Conservation (phyloP, 129 eudicot genomes). For the Chrysanthemum seticuspe region DNA sequence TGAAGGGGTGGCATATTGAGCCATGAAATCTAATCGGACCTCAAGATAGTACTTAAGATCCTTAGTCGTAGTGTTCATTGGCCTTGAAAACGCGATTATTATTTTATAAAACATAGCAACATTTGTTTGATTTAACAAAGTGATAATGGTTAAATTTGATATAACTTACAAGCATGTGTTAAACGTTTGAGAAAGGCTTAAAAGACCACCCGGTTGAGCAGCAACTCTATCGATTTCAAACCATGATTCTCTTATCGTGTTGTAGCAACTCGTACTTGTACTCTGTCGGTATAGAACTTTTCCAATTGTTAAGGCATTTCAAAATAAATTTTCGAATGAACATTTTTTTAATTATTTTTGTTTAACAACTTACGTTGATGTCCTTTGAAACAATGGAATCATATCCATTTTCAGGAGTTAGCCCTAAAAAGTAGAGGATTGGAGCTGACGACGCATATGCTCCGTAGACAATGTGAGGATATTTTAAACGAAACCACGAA, state of each 20-base stretch:
- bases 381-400: constrained; percentile 24
- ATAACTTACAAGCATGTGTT: constrained; percentile 41
- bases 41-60: constrained; percentile 17
- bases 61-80: constrained; percentile 26
- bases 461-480: constrained; percentile 34
- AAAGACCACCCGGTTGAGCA: constrained; percentile 35
- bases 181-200: constrained; percentile 34
- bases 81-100: constrained; percentile 13
- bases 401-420: constrained; percentile 36
- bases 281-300: constrained; percentile 16
- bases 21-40: not conserved
- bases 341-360: too few species aligned
- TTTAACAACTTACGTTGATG: constrained; percentile 17
- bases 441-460: constrained; percentile 34
- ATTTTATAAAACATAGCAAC: too few species aligned
- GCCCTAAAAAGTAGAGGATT: constrained; percentile 27
- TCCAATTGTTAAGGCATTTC: too few species aligned
- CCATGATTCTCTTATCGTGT: constrained; percentile 48
- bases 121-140: too few species aligned
- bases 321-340: too few species aligned
- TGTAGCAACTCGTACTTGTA: constrained; percentile 38
- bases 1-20: constrained; percentile 33
- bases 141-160: not conserved
- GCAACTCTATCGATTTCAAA: constrained; percentile 39
- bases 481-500: constrained; percentile 29